phyloP scores from a whole-genome alignment of 1,139 yeast species.

The Eremothecium gossypii region DNA sequence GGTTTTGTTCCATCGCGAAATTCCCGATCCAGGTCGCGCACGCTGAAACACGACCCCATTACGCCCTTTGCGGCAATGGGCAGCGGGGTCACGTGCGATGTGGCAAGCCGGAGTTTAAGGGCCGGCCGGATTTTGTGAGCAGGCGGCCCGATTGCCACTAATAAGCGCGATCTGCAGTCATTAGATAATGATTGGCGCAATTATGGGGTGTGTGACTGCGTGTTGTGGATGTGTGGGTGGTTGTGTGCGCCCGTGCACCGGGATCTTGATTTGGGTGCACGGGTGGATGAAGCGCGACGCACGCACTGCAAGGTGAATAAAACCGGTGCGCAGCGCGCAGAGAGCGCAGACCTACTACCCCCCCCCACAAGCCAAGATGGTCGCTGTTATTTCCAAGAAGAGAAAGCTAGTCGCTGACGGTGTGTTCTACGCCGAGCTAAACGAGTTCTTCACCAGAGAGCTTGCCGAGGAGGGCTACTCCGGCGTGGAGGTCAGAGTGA shows the following conservation, averaged over 20 bases:
- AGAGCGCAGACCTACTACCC: not conserved
- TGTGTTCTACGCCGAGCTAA: constrained; percentile 99
- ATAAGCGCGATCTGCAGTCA: no score
- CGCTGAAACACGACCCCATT: no score
- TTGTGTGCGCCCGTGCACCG: not conserved
- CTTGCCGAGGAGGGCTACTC: constrained; percentile 99
- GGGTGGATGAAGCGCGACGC: not conserved
- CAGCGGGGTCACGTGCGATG: no score
- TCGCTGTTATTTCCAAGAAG: constrained; percentile 67
- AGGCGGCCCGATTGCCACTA: no score
- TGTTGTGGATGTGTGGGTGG: not conserved
- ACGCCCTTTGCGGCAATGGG: no score
- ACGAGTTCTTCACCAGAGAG: constrained; percentile 99
- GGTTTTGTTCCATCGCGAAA: no score
- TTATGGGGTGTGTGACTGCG: not conserved
- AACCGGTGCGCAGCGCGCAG: not conserved
- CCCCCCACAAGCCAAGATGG: constrained; percentile 35
- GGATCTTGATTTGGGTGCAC: not conserved
- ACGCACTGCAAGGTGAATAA: not conserved
- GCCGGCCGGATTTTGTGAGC: no score
- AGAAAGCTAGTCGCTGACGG: constrained; percentile 98
- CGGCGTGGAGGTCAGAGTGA: constrained; percentile 99
- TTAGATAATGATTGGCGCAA: no score
- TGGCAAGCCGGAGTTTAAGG: no score
- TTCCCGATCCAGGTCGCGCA: no score